Base-by-base conservation (phyloP, 2,329 filamentous ascomycete species). In the Dactylellina sp. region DNA sequence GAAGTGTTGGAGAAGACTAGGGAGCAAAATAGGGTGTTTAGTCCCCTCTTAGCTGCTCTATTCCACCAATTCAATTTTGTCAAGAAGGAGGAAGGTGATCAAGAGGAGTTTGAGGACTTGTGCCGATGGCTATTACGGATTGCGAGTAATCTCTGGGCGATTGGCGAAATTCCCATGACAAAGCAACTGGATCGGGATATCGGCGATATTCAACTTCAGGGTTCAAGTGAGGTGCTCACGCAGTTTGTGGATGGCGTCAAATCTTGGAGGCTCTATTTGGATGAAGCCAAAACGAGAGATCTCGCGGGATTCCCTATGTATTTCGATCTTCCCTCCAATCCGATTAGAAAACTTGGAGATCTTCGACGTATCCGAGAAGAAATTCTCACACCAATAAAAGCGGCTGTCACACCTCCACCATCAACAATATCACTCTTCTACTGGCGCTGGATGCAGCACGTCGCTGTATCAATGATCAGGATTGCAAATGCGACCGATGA, bases 31-130 rank as follows among this genome's bases (percentile, higher is more conserved):
- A 20, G 39, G 20, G 18, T 6, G 7, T 1, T 66, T 9, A 74
- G 70, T 14, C 70, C 70, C 0, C 18, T 74, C 7, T 12, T 74
- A 2, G 61, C 70, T 6, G 70, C 49, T 5, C 14, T 74, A 9
- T 74, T 74, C 20, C 70, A 74, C 32, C 70, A 74, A n/a, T 74
- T 74, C 32, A 74, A 74, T n/a, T 74, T 66, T 61, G 39, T 74
- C 9, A 66, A 74, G 28, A 53, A 37, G 12, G 47, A 64, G 0
- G 66, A 64, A 2, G 32, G 49, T 32, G 47, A 28, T 9, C 22
- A 28, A 18, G 70, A 49, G 7, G 55, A 61, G n/a, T 1, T 61
- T 20, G 32, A 62, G 16, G 49, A n/a, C 0, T 22, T 74, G 14
- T 61, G 55, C 24, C n/a, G 24, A 16, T 74, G 70, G 70, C 14